Evolutionary conservation across 192 early-diverging fungal species (phyloP).

Genomic region (Backusella psychrophila): DNA sequence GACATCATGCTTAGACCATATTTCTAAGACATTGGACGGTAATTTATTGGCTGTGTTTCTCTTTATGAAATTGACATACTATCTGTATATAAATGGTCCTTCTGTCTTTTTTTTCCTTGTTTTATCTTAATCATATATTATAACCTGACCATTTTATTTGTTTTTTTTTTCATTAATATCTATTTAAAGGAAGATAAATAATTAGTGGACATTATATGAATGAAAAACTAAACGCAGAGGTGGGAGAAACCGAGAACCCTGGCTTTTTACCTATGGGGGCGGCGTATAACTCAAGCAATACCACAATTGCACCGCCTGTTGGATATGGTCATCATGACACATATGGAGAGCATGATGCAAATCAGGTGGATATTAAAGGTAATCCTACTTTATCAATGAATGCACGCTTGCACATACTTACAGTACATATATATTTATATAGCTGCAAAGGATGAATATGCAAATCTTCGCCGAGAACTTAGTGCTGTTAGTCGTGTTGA

Average conservation of each 20-base stretch:
- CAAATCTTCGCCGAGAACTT: conserved; percentile 21
- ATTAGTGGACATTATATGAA: background rate
- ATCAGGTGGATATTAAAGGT: conserved; percentile 2
- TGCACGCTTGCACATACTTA: background rate
- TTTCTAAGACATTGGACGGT: background rate
- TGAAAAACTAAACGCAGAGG: background rate
- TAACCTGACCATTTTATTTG: background rate
- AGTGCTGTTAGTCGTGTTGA: conserved; percentile 21
- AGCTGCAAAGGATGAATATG: conserved; percentile 26
- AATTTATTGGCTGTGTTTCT: background rate
- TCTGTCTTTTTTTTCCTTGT: background rate
- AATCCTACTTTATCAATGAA: background rate
- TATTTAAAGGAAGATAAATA: background rate
- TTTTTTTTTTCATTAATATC: background rate
- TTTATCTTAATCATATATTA: background rate
- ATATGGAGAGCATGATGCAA: background rate
- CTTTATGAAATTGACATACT: background rate
- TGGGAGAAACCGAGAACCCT: background rate
- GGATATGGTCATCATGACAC: background rate
- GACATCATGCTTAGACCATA: background rate
- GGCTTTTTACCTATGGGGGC: background rate
- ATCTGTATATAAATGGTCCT: background rate
- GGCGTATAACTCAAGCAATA: background rate
- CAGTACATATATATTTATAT: background rate
- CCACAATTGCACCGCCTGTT: background rate